These are phyloP conservation scores for Botrytis elliptica DNA, from an alignment of 2,329 filamentous ascomycete genomes.

Conservation along the genomic window DNA sequence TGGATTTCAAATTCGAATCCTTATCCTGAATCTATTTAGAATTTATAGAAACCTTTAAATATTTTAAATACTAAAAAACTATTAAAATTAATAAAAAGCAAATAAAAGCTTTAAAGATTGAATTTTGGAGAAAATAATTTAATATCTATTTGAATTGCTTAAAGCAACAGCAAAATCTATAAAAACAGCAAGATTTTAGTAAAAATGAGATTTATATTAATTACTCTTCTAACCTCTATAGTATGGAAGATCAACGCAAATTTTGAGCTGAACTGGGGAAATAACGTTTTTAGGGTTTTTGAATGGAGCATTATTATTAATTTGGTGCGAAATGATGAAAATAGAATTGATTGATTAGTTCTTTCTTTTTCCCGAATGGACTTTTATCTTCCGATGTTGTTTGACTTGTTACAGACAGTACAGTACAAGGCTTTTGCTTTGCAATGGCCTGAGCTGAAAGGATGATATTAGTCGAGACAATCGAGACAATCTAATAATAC, in stretches of 20 bases:
- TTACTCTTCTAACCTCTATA: no score
- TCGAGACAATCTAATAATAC: neutral
- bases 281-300: neutral
- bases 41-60: no score
- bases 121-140: no score
- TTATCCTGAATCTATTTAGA: no score
- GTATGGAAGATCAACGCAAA: neutral
- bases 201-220: no score
- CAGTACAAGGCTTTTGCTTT: neutral
- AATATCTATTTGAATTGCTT: no score
- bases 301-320: neutral
- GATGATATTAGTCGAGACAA: neutral
- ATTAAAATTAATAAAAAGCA: no score
- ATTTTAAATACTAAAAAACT: no score
- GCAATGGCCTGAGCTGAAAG: slow-evolving; percentile 1
- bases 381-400: neutral
- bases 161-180: no score
- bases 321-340: neutral
- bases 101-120: no score
- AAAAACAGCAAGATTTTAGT: no score
- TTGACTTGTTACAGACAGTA: neutral
- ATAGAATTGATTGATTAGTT: neutral
- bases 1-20: no score
- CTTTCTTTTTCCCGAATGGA: neutral
- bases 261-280: slow-evolving; percentile 1